Base-by-base conservation (phyloP, 768 basidiomycete species). In the Clitopilus hobsonii region DNA sequence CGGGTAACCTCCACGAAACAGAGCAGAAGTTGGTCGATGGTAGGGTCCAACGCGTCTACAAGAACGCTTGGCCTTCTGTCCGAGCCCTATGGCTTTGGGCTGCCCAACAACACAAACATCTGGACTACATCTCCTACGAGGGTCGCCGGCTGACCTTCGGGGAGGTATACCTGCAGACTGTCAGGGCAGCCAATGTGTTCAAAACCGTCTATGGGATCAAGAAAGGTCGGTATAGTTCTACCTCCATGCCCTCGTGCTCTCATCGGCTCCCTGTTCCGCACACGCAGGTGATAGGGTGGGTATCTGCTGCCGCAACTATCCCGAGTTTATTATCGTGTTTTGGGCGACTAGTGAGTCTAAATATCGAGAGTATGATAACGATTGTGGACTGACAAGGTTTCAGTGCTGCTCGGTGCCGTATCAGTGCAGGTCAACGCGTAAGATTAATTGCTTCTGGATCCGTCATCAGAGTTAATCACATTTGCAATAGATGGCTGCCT, bases 51-150 rank as follows among this genome's bases (percentile, higher is more conserved):
- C 72, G 75, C 11, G 75, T 77, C 6, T 84, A 80, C 68, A 81
- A 80, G 65, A 74, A 81, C 54, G 65, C 77, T 7, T 79, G 69
- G 69, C 74, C 75, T 1, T 75, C 75, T 2, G 60, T 79, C 8
- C 74, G 81, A 6, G 64, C 61, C 13, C 77, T 82, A 61, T 83
- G 80, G 80, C 66, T 78, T 16, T 64, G 64, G 57, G 55, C 67
- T 2, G 63, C 65, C 1, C 53, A 69, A 41, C 57, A 71, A 41
- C 73, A 75, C 56, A 61, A 51, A 47, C 68, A 77, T 56, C 65
- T 63, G 5, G 69, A 72, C 4, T 83, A 81, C 61, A 52, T 81
- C 53, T 75, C 82, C 13, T 82, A 74, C 60, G 80, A 80, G 59
- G 59, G 67, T 4, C 70, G 77, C 53, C 66, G 79, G 14, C 64